phyloP scores from a whole-genome alignment of 2,329 filamentous ascomycete species.

The Didymella lethalis region DNA sequence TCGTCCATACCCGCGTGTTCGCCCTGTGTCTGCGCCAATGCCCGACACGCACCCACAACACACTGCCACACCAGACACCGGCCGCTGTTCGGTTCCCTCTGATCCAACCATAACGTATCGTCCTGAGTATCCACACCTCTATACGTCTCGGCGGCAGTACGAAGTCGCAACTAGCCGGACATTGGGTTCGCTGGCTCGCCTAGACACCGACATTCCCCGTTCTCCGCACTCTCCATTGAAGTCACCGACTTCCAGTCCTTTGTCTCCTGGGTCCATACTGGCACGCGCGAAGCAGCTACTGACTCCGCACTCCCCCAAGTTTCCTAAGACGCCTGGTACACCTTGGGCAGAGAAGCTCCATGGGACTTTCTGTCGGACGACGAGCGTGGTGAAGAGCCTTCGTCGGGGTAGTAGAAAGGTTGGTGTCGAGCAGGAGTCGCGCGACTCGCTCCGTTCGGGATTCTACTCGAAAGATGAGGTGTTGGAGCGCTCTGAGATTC shows the following conservation, averaged over 20 bases:
- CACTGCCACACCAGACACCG: not conserved
- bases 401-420: not conserved
- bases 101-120: not conserved
- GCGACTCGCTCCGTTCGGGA: not conserved
- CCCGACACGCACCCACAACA: not conserved
- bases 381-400: not conserved
- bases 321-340: not conserved
- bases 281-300: not conserved
- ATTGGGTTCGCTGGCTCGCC: conserved; percentile 2
- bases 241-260: not conserved
- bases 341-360: conserved; percentile 1
- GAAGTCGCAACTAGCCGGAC: conserved; percentile 5
- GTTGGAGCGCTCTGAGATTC: not conserved
- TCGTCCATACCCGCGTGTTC: not conserved
- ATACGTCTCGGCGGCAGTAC: not conserved
- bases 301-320: not conserved
- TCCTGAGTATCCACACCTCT: not conserved
- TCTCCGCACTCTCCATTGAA: not conserved
- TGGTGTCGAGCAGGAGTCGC: not conserved
- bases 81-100: not conserved
- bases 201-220: not conserved
- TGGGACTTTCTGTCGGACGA: not conserved
- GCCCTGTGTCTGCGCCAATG: not conserved
- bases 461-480: not conserved
- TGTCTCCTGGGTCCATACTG: not conserved